Conservation (phyloP, 345 rosid genomes). For the Hibiscus syriacus region DNA sequence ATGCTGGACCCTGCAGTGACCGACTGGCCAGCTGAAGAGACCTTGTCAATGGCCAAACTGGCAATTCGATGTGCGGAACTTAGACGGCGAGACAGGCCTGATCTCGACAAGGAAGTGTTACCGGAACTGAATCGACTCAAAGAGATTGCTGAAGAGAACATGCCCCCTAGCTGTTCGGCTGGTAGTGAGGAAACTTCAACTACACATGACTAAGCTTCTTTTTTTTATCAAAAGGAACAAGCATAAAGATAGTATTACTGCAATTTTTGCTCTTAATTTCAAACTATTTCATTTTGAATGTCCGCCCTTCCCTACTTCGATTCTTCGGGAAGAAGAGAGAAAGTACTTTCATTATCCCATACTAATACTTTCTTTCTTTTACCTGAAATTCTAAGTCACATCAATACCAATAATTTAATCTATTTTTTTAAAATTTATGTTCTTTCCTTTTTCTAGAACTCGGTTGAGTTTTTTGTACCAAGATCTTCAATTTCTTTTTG, state of each 20-base stretch:
- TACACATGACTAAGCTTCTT: slow-evolving; percentile 18
- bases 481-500: too few species aligned
- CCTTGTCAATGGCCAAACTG: slow-evolving; percentile 46
- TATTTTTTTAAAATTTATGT: too few species aligned
- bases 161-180: slow-evolving; percentile 22
- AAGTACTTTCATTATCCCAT: too few species aligned
- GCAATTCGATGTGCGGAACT: slow-evolving; percentile 68
- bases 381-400: too few species aligned
- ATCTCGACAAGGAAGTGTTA: slow-evolving; percentile 61
- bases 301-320: too few species aligned
- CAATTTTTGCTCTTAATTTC: neutral
- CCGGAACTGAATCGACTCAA: slow-evolving; percentile 56
- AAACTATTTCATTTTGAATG: neutral
- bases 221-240: slow-evolving; percentile 4
- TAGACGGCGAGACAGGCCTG: slow-evolving; percentile 89
- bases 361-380: too few species aligned
- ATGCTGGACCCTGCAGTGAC: slow-evolving; percentile 61
- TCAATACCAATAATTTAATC: too few species aligned
- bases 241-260: neutral
- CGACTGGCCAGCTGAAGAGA: slow-evolving; percentile 80
- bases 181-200: slow-evolving; percentile 22
- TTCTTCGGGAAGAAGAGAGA: too few species aligned
- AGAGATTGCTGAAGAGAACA: slow-evolving; percentile 46
- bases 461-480: too few species aligned
- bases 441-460: too few species aligned